These are phyloP conservation scores for Neofusicoccum kwambonambiense DNA, from an alignment of 2,329 filamentous ascomycete species.

Conservation along the genomic window DNA sequence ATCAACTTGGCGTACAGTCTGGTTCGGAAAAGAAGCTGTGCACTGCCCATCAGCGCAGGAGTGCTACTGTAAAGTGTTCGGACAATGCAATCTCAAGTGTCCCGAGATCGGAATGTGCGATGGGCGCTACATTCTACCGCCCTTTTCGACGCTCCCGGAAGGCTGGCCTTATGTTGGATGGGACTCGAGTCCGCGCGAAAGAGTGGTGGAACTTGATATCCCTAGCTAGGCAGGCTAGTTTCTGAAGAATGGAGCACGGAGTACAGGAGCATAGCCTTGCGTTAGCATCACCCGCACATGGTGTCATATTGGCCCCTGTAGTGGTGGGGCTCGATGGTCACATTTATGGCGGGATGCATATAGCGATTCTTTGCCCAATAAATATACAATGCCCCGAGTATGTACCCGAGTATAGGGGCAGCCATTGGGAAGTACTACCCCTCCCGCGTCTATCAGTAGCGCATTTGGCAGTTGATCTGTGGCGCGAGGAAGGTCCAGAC, in stretches of 20 bases:
- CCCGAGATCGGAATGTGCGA: conserved; percentile 49
- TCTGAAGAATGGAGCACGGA: background rate
- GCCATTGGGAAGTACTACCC: background rate
- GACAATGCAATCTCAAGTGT: conserved; percentile 54
- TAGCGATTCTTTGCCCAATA: too few species aligned
- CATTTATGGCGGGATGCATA: too few species aligned
- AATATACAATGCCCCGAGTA: too few species aligned
- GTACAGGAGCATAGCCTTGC: background rate
- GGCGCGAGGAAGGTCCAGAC: background rate
- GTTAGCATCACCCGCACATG: background rate
- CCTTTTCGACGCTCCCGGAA: conserved; percentile 56
- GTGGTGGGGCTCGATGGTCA: background rate
- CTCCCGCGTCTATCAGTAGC: background rate
- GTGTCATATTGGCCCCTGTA: background rate
- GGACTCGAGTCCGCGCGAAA: conserved; percentile 38
- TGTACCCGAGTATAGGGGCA: too few species aligned
- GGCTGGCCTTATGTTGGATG: conserved; percentile 63
- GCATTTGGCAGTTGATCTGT: background rate
- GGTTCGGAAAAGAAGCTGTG: conserved; percentile 43
- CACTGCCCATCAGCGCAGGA: conserved; percentile 61
- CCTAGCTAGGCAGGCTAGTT: background rate
- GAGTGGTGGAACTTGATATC: conserved; percentile 21
- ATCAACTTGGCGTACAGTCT: conserved; percentile 26
- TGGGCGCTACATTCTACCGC: conserved; percentile 59
- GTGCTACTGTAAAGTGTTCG: conserved; percentile 68